A percentile compares a stretch with the other conserved stretches of the same genome.
Evolutionary conservation across 768 basidiomycete genomes (phyloP).

Genomic region (Gymnopilus junonius): DNA sequence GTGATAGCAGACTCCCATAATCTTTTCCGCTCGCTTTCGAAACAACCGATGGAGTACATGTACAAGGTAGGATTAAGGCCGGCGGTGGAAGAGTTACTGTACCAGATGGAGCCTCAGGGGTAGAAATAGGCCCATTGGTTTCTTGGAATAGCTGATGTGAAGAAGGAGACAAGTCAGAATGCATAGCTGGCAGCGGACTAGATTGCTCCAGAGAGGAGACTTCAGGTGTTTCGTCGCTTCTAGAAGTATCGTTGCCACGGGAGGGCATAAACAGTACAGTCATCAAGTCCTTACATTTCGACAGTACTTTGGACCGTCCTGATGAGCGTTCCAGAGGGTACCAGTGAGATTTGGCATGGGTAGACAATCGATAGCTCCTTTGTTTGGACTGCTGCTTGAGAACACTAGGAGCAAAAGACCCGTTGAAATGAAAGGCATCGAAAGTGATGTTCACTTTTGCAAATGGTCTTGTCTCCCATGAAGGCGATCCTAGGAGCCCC

Average conservation of each 20-base stretch:
- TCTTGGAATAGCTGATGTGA: not conserved
- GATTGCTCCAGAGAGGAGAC: not conserved
- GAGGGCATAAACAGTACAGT: not conserved
- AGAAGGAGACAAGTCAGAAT: not conserved
- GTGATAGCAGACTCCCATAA: not conserved
- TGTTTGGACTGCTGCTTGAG: not conserved
- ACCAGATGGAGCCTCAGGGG: not conserved
- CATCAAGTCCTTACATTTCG: not conserved
- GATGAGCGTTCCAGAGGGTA: not conserved
- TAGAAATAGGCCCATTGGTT: not conserved
- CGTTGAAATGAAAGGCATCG: not conserved
- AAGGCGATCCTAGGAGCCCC: conserved; percentile 49
- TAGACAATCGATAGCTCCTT: not conserved
- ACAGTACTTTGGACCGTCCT: not conserved
- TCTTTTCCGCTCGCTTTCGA: not conserved
- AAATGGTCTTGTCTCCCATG: conserved; percentile 44
- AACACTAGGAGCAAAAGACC: not conserved
- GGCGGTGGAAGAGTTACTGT: not conserved
- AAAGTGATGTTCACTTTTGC: conserved; percentile 5
- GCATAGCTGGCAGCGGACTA: not conserved
- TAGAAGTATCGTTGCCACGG: not conserved
- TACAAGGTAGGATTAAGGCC: not conserved
- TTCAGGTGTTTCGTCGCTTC: not conserved
- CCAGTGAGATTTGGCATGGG: not conserved
- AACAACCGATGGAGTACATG: not conserved